A percentile compares a stretch with the other conserved stretches of the same genome.
Evolutionary conservation across 73 alveolate species (phyloP).

Genomic region (Tetrahymena malaccensis): DNA sequence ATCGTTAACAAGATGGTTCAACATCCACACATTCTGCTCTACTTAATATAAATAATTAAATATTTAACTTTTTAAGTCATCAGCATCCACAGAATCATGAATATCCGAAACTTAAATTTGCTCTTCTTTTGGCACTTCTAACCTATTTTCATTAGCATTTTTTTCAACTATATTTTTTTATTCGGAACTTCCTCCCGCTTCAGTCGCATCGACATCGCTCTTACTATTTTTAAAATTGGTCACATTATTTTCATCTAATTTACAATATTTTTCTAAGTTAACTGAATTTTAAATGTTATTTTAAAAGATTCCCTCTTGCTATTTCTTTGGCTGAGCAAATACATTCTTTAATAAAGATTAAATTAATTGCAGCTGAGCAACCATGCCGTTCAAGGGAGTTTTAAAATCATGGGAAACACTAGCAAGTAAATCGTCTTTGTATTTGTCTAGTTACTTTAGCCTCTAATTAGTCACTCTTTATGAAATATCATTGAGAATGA

Average conservation of each 20-base stretch:
- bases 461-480: background rate
- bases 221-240: background rate
- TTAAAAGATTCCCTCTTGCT: background rate
- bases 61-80: background rate
- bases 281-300: background rate
- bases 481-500: background rate
- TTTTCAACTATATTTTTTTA: background rate
- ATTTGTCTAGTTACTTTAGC: background rate
- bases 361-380: background rate
- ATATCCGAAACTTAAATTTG: background rate
- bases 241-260: background rate
- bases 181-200: background rate
- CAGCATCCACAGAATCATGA: background rate
- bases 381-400: constrained; percentile 43
- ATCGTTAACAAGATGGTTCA: background rate
- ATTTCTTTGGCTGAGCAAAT: background rate
- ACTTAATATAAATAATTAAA: background rate
- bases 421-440: constrained; percentile 27
- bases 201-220: background rate
- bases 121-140: background rate
- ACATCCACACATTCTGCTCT: background rate
- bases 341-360: background rate
- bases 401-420: constrained; percentile 38
- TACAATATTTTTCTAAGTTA: background rate
- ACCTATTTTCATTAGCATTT: background rate